Conservation (phyloP, 768 basidiomycete species). For the Chalciporus chontae region DNA sequence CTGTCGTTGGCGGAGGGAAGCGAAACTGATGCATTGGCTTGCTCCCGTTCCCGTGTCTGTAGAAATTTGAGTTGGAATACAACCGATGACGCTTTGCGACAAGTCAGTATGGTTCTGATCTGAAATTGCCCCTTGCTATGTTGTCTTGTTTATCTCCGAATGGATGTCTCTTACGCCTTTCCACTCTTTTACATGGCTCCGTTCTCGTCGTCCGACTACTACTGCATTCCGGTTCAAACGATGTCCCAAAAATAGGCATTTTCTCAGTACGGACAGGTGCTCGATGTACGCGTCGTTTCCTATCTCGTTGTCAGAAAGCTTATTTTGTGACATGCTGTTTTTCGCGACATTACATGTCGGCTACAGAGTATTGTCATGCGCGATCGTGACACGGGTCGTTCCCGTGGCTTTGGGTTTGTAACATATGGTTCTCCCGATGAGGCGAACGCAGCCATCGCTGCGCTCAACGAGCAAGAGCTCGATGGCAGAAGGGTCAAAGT, state of each 20-base stretch:
- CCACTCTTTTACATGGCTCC: conserved; percentile 27
- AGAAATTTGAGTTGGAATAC: conserved; percentile 97
- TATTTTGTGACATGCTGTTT: conserved; percentile 10
- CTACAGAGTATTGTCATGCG: conserved; percentile 94
- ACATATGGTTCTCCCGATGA: conserved; percentile 61
- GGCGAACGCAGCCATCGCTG: conserved; percentile 72
- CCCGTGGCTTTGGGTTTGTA: conserved; percentile 96
- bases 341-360: conserved; percentile 30
- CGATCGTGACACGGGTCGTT: conserved; percentile 96
- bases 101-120: conserved; percentile 68
- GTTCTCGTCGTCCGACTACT: conserved; percentile 14
- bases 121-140: conserved; percentile 33
- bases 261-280: conserved; percentile 71
- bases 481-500: conserved; percentile 91
- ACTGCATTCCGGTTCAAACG: conserved; percentile 15
- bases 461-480: conserved; percentile 86
- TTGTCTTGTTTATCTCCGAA: conserved; percentile 41
- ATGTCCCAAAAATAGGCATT: conserved; percentile 63
- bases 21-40: conserved; percentile 54
- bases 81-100: conserved; percentile 85
- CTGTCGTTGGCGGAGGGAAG: conserved; percentile 40
- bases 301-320: conserved; percentile 21
- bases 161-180: conserved; percentile 28
- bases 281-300: conserved; percentile 78
- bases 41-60: conserved; percentile 42